These are phyloP conservation scores for Phyllosticta capitalensis DNA, from an alignment of 2,329 filamentous ascomycete species.

Conservation along the genomic window DNA sequence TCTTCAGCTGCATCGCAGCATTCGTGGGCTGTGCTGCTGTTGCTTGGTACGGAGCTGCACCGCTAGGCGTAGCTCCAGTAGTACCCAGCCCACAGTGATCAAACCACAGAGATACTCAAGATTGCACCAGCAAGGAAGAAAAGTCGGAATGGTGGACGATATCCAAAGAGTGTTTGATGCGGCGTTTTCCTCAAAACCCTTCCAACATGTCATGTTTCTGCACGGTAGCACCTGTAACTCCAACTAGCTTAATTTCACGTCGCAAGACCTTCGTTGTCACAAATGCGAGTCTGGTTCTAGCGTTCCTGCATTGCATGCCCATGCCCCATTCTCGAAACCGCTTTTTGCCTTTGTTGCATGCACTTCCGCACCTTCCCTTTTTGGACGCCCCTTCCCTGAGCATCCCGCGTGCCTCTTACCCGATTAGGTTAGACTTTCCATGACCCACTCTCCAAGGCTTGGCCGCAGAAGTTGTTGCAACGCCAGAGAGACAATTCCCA, in stretches of 20 bases:
- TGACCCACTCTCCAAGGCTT: too few relatives aligned
- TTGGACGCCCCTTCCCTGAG: background rate
- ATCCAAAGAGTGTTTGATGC: background rate
- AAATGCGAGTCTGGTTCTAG: background rate
- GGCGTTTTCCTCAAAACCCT: background rate
- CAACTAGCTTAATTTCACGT: background rate
- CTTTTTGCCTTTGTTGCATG: too few relatives aligned
- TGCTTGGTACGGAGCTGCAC: conserved; percentile 52
- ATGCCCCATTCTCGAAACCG: background rate
- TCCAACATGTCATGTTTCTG: background rate
- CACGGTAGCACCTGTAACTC: background rate
- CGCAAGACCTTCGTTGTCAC: background rate
- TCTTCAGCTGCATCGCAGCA: conserved; percentile 60
- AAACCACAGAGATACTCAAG: background rate
- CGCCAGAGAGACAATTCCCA: too few relatives aligned
- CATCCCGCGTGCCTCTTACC: background rate
- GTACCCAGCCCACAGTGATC: background rate
- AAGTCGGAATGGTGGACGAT: background rate
- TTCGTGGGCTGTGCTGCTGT: conserved; percentile 59
- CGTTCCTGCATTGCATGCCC: background rate
- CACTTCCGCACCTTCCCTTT: background rate
- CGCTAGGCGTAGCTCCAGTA: conserved; percentile 5
- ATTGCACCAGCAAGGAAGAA: background rate
- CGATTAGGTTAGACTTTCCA: background rate
- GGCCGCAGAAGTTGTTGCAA: too few relatives aligned